Evolutionary conservation across 2,329 filamentous ascomycete species (phyloP), one percentile per base, ranked within the genome.

Genomic region (Teratosphaeria pseudoeucalypti): DNA sequence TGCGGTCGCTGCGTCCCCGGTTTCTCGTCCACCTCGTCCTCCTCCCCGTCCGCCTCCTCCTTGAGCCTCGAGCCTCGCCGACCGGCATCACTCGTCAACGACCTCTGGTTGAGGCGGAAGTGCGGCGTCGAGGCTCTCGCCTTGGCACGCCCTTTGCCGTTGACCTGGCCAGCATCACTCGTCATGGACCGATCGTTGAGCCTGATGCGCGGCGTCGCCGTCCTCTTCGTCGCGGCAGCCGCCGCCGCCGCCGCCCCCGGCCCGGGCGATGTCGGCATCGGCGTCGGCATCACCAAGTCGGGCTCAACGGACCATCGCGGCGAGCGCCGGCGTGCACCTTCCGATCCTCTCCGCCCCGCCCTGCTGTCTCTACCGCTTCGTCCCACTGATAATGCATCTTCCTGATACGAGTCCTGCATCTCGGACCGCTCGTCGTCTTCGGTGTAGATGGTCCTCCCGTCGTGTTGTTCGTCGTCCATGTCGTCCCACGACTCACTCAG

Each of bases 231-330:
- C 58, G 58, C 37, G 39, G 55, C 58, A 23, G 23, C 23, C 2
- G 23, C 23, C 23, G 23, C 23, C 23, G 23, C 23, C 23, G 0
- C 23, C 23, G 23, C 23, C 23, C 23, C 23, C 23, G 23, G 2
- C 23, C 23, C 23, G 23, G 23, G 23, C 23, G 23, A 23, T 23
- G 23, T 23, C 23, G 14, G 62, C 64, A 32, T 72, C 64, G 14
- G 68, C 9, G 72, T 68, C 7, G 77, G 77, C 76, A 77, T 78
- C 58, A 77, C 73, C 60, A 78, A 71, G 59, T 73, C 71, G 7
- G 75, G 74, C 55, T 73, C 74, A 9, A 64, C 65, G 26, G 70
- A 71, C 56, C 34, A 61, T 55, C 60, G 67, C 43, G 55, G 63
- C 27, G 64, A 62, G 34, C 55, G 56, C 49, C 63, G 61, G 11